Conservation (phyloP, 176 grass and related monocot genomes). For the Oryza australiensis region DNA sequence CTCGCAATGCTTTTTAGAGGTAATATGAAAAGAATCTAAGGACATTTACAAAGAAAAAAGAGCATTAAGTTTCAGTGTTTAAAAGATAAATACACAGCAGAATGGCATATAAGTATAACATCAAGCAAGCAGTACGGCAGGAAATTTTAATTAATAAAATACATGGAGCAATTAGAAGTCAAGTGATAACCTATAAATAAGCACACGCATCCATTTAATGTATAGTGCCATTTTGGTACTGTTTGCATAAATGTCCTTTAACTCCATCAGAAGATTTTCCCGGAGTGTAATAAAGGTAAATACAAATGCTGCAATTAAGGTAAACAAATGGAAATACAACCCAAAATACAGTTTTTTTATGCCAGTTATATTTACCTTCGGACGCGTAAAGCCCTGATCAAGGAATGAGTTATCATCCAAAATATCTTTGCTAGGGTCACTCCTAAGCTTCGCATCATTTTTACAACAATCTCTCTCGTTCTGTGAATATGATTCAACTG, state of each 20-base stretch:
- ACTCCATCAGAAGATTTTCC: not conserved
- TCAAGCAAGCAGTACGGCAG: not conserved
- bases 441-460: slow-evolving; percentile 79
- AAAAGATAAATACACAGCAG: slow-evolving; percentile 28
- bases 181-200: not conserved
- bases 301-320: not conserved
- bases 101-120: not conserved
- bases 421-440: slow-evolving; percentile 56
- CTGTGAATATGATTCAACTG: slow-evolving; percentile 92
- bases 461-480: slow-evolving; percentile 84
- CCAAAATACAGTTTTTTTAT: not conserved
- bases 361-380: slow-evolving; percentile 64
- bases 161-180: not conserved
- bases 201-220: not conserved
- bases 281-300: not conserved
- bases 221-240: not conserved
- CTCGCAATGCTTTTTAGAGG: slow-evolving; percentile 86
- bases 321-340: slow-evolving; percentile 14
- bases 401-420: slow-evolving; percentile 57
- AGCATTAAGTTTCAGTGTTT: not conserved
- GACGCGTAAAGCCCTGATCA: slow-evolving; percentile 96
- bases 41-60: slow-evolving; percentile 38
- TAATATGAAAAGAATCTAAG: slow-evolving; percentile 84
- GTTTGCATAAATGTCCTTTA: no score
- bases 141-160: not conserved